phyloP scores from a whole-genome alignment of 2,329 filamentous ascomycete genomes.

The Claviceps arundinis region DNA sequence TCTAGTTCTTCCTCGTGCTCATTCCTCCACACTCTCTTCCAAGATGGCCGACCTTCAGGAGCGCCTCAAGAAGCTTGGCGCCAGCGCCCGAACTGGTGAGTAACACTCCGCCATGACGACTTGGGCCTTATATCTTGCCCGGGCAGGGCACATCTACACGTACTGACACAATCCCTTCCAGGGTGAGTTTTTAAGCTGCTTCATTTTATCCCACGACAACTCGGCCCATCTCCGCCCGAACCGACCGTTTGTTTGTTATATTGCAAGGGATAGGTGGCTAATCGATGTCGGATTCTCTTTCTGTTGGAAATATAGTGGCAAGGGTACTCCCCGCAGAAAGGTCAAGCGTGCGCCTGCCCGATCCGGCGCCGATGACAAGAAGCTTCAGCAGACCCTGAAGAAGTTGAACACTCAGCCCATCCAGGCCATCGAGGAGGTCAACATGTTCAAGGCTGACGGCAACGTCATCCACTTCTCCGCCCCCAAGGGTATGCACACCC shows the following conservation, averaged over 20 bases:
- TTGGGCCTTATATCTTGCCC: background rate
- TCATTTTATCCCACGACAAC: background rate
- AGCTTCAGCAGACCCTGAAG: constrained; percentile 93
- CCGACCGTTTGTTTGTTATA: too few relatives aligned
- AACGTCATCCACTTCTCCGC: constrained; percentile 99
- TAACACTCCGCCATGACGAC: constrained; percentile 13
- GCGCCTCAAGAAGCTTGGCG: constrained; percentile 46
- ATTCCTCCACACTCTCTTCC: constrained; percentile 16
- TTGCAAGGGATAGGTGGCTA: constrained; percentile 9
- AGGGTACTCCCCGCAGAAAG: constrained; percentile 95
- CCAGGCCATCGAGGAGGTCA: constrained; percentile 98
- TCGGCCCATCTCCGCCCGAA: too few relatives aligned
- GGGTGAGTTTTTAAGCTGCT: constrained; percentile 21
- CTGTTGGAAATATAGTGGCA: constrained; percentile 48
- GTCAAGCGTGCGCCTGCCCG: constrained; percentile 95
- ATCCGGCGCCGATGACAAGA: constrained; percentile 96
- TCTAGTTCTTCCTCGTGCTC: constrained; percentile 5
- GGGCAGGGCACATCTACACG: background rate
- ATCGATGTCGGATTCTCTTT: constrained; percentile 10
- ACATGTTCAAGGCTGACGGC: constrained; percentile 99
- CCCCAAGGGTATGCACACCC: constrained; percentile 67
- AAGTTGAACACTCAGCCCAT: constrained; percentile 99
- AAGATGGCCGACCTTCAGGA: constrained; percentile 44
- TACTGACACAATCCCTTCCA: constrained; percentile 8
- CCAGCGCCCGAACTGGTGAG: constrained; percentile 52